Evolutionary conservation across 495 filamentous ascomycete species (phyloP), one percentile per base, ranked within the genome.

Genomic region (Hypoxylon subgilvum): DNA sequence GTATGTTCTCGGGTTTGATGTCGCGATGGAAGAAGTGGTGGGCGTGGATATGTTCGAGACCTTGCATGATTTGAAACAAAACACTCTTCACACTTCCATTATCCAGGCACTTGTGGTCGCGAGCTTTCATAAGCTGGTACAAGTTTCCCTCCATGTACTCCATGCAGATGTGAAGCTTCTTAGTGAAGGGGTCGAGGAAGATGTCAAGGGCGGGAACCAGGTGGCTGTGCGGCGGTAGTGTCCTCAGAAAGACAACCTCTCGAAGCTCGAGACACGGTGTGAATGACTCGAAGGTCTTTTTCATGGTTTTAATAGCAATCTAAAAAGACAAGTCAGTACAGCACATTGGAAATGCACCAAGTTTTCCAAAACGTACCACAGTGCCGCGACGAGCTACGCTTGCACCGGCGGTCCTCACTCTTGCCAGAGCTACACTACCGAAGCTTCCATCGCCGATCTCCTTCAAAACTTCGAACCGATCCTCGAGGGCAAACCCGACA

Each of bases 281-380:
- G 67, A 97, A 90, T 3, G 89, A 93, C 30, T 97, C 92, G 63
- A 97, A 99, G 0, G 89, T 91, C 82, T 99, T 99, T 82, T 99
- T 99, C 95, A 99, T 97, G 13, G 94, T 97, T 79, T 99, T 99
- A 70, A 99, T 96, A 2, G 94, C 94, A 63, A 98, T 91, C 94
- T 98, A 54, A 21, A 40, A 28, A n/a, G 49, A 14, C n/a, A 42
- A 23, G 53, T 76, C 40, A 78, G 71, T 63, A 16, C 52, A 50
- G 31, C 13, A 13, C 32, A 21, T 40, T 39, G 13, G 12, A 6
- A 21, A 45, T 34, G 14, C 14, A 36, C 23, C 30, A 19, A 23
- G 34, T 41, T 23, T n/a, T 39, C 32, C 22, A 16, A 27, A 49
- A 80, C 86, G 73, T 86, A 99, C 94, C 79, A 97, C 81, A 25